Evolutionary conservation across 495 filamentous ascomycete genomes (phyloP), one percentile per base, ranked within the genome.

Genomic region (Xylaria sp.): DNA sequence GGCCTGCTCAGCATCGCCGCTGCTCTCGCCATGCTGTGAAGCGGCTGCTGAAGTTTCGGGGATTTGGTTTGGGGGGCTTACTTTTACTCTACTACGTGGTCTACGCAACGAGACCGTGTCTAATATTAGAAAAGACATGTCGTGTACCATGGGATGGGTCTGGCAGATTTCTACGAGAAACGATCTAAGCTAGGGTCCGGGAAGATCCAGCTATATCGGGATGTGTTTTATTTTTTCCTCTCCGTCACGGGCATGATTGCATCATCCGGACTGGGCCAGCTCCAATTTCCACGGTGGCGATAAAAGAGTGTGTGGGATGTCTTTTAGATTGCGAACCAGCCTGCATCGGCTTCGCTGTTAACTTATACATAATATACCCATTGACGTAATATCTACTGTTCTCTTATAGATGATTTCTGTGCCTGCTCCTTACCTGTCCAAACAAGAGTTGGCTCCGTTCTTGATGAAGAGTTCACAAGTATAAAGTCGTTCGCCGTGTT

Each of bases 11-110:
- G 73, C 71, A 17, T 77, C 19, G 81, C 75, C 61, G 82, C 75
- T 63, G 80, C 76, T 53, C 74, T 80, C 15, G 48, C 83, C 46
- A 68, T 85, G 66, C 74, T 85, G 58, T 85, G 76, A 80, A 5
- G 29, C 43, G 8, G 2, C 37, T 44, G 14, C 26, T 17, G 33
- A n/a, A n/a, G n/a, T n/a, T n/a, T n/a, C n/a, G n/a, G n/a, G n/a
- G n/a, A n/a, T n/a, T n/a, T n/a, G n/a, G n/a, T n/a, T n/a, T n/a
- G n/a, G n/a, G n/a, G n/a, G n/a, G n/a, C n/a, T n/a, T n/a, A n/a
- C n/a, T n/a, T n/a, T n/a, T n/a, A n/a, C n/a, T n/a, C n/a, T n/a
- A n/a, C 35, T 37, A 37, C 19, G 19, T n/a, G 37, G 19, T 7
- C 12, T 41, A 58, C 17, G 11, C 17, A 33, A 46, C 11, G 41